Base-by-base conservation (phyloP, 371 early-diverging fungal genomes). In the Zychaea mexicana region DNA sequence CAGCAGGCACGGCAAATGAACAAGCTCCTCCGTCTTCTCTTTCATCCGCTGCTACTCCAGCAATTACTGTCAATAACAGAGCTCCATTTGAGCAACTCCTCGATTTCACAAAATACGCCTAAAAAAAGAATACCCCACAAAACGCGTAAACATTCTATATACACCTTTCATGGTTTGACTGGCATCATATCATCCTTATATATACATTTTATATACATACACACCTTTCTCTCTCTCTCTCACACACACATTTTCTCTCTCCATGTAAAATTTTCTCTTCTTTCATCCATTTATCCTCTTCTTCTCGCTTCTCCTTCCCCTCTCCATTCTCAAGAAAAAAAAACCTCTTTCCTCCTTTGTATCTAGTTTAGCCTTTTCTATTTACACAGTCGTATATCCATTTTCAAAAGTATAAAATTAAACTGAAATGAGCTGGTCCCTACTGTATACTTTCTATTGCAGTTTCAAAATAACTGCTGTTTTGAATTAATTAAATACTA, bases 71-170 rank as follows among this genome's bases (percentile, higher is more conserved):
- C 15, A 70, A 70, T 57, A 64, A 55, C 24, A 72, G 74, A 21
- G 69, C 72, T 47, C 63, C 76, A 30, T 52, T 84, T 42, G 88
- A 88, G 56, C 67, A 82, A 6, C 65, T 85, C 38, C 73, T 88
- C 19, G 86, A 88, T 59, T 88, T 88, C 69, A 86, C 88, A 33
- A 77, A 83, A 66, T 88, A 85, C 69, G 77, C 85, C 33, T 86
- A 66, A 74, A 30, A 24, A 61, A 45, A 60, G 42, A 42, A 42
- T 42, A 42, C 42, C 42, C 7, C 15, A 42, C 42, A n/a, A n/a
- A n/a, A n/a, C n/a, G n/a, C n/a, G n/a, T n/a, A n/a, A n/a, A n/a
- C n/a, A n/a, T n/a, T n/a, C n/a, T n/a, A n/a, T n/a, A n/a, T n/a
- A n/a, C n/a, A n/a, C n/a, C n/a, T n/a, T n/a, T n/a, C n/a, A 42